These are phyloP conservation scores for Hyphopichia burtonii DNA, from an alignment of 1,139 yeast genomes.

Conservation along the genomic window DNA sequence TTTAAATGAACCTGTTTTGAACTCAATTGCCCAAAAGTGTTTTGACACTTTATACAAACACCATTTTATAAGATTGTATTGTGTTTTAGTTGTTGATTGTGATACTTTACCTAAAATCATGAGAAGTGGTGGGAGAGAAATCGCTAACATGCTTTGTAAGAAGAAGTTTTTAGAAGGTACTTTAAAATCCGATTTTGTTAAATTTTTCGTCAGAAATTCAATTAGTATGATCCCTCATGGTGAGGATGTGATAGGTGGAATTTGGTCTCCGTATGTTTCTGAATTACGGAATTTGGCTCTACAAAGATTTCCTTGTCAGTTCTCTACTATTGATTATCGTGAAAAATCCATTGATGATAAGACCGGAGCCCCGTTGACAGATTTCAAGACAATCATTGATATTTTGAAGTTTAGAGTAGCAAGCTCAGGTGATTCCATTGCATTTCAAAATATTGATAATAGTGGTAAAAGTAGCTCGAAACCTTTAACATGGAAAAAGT, in stretches of 20 bases:
- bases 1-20: slow-evolving; percentile 57
- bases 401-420: slow-evolving; percentile 76
- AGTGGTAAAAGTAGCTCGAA: slow-evolving; percentile 51
- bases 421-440: slow-evolving; percentile 75
- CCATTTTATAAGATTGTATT: slow-evolving; percentile 77
- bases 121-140: slow-evolving; percentile 83
- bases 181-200: slow-evolving; percentile 74
- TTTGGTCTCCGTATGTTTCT: slow-evolving; percentile 78
- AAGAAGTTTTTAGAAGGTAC: slow-evolving; percentile 76
- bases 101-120: slow-evolving; percentile 81
- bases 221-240: slow-evolving; percentile 74
- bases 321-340: slow-evolving; percentile 71
- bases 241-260: slow-evolving; percentile 76
- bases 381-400: slow-evolving; percentile 70
- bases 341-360: slow-evolving; percentile 74
- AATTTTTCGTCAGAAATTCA: slow-evolving; percentile 70
- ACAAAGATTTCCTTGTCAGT: slow-evolving; percentile 50
- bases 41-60: slow-evolving; percentile 66
- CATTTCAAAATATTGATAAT: slow-evolving; percentile 65
- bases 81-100: slow-evolving; percentile 78
- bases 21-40: slow-evolving; percentile 73
- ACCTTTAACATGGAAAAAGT: slow-evolving; percentile 78
- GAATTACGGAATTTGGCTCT: slow-evolving; percentile 53
- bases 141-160: slow-evolving; percentile 91
- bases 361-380: slow-evolving; percentile 70